Percentiles rank a stretch among this genome's conserved stretches.
Conservation (phyloP, 1,139 yeast species). For the Nakaseomyces delphensis region DNA sequence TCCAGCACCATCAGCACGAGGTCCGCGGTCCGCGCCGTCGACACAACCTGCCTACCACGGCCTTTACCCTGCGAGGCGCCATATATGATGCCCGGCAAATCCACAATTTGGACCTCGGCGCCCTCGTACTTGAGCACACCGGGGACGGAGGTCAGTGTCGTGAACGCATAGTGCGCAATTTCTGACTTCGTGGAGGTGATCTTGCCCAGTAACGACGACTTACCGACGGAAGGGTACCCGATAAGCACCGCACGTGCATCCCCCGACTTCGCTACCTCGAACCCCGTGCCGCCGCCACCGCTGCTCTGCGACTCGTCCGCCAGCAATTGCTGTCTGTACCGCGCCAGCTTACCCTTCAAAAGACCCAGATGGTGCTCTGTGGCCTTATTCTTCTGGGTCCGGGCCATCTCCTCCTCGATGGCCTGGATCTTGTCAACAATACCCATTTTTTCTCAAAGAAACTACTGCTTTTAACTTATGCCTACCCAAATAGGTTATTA, state of each 20-base stretch:
- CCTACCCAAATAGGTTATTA: neutral
- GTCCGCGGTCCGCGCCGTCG: conserved; percentile 93
- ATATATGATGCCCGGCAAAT: conserved; percentile 92
- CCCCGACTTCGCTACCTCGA: conserved; percentile 92
- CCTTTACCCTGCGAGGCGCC: conserved; percentile 98
- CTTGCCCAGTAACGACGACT: conserved; percentile 77
- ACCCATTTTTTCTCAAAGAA: conserved; percentile 23
- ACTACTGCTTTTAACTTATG: neutral
- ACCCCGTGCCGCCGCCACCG: conserved; percentile 73
- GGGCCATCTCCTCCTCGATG: conserved; percentile 86
- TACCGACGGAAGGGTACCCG: conserved; percentile 97
- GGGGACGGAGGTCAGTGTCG: conserved; percentile 93
- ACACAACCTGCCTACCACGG: conserved; percentile 92
- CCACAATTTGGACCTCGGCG: conserved; percentile 93
- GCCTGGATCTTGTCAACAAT: conserved; percentile 67
- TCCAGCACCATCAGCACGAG: conserved; percentile 87
- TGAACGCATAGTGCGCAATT: conserved; percentile 90
- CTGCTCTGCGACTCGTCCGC: conserved; percentile 82
- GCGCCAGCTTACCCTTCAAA: conserved; percentile 89
- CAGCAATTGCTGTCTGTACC: conserved; percentile 80
- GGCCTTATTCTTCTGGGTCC: conserved; percentile 96
- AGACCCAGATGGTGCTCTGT: conserved; percentile 95
- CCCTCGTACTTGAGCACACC: conserved; percentile 93
- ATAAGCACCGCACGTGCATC: conserved; percentile 92
- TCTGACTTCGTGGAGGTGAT: conserved; percentile 91